These are phyloP conservation scores for Mycena olivaceomarginata DNA, from an alignment of 768 basidiomycete species.

Conservation along the genomic window DNA sequence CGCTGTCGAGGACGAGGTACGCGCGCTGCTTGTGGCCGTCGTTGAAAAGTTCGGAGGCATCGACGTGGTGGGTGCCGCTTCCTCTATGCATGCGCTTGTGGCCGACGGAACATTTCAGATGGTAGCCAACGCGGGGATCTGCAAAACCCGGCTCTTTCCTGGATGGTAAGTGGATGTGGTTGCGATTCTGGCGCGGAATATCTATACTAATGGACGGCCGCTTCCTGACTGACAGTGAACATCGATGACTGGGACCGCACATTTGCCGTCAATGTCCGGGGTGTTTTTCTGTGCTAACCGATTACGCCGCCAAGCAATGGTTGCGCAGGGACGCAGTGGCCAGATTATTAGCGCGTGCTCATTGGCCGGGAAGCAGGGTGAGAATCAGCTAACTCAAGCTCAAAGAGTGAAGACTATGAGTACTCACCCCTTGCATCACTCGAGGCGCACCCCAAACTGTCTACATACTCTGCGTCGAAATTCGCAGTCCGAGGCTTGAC, in stretches of 20 bases:
- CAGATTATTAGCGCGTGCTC: conserved; percentile 54
- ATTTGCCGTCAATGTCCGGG: conserved; percentile 31
- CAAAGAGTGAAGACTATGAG: too few relatives aligned
- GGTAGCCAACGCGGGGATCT: conserved; percentile 37
- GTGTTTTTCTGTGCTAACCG: conserved; percentile 46
- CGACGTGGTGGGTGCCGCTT: too few relatives aligned
- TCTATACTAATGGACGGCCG: too few relatives aligned
- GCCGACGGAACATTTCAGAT: conserved; percentile 9
- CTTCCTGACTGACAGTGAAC: not conserved
- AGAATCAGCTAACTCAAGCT: not conserved
- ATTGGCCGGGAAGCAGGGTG: conserved; percentile 50
- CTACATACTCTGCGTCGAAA: conserved; percentile 55
- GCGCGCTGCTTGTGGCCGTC: too few relatives aligned
- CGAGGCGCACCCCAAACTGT: conserved; percentile 26
- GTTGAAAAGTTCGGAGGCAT: too few relatives aligned
- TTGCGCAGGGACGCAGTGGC: conserved; percentile 52
- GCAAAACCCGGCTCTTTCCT: conserved; percentile 21
- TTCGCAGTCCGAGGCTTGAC: conserved; percentile 61
- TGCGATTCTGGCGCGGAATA: too few relatives aligned
- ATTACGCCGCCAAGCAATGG: conserved; percentile 53
- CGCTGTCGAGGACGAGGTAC: too few relatives aligned
- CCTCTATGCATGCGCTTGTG: too few relatives aligned
- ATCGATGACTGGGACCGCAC: conserved; percentile 25
- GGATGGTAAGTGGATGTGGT: conserved; percentile 14
- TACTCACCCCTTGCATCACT: not conserved